phyloP scores from a whole-genome alignment of 164 flowering plant species.

The Chloranthus sessilifolius region DNA sequence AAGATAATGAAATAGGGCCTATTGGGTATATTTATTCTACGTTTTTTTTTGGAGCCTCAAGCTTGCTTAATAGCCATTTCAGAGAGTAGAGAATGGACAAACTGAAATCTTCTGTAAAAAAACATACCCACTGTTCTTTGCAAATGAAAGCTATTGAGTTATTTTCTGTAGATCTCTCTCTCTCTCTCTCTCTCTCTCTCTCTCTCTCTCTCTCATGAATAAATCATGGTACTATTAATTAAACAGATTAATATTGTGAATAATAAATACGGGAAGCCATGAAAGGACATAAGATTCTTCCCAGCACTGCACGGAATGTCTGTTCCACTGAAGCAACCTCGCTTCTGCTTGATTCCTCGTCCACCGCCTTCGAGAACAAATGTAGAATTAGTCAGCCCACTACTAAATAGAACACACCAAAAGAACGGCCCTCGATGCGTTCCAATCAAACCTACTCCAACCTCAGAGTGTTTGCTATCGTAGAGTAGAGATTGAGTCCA shows the following conservation, averaged over 20 bases:
- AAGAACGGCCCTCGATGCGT: constrained; percentile 53
- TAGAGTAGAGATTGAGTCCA: constrained; percentile 39
- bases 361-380: constrained; percentile 80
- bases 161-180: not conserved
- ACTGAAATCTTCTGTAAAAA: not conserved
- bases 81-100: too few relatives aligned
- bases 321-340: constrained; percentile 77
- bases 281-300: constrained; percentile 2
- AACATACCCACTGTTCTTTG: not conserved
- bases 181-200: not conserved
- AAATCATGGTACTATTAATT: not conserved
- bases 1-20: too few relatives aligned
- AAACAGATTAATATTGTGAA: constrained; percentile 12
- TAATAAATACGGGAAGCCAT: not conserved
- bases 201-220: not conserved
- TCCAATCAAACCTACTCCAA: constrained; percentile 64
- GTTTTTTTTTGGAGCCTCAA: too few relatives aligned
- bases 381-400: constrained; percentile 49
- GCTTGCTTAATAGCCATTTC: too few relatives aligned
- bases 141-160: not conserved
- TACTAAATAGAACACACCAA: constrained; percentile 76
- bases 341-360: constrained; percentile 64
- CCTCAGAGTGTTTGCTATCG: constrained; percentile 49
- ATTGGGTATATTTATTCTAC: too few relatives aligned
- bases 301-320: constrained; percentile 45